These are phyloP conservation scores for Aspergillus carbonarius DNA, from an alignment of 2,329 filamentous ascomycete genomes.

Conservation along the genomic window DNA sequence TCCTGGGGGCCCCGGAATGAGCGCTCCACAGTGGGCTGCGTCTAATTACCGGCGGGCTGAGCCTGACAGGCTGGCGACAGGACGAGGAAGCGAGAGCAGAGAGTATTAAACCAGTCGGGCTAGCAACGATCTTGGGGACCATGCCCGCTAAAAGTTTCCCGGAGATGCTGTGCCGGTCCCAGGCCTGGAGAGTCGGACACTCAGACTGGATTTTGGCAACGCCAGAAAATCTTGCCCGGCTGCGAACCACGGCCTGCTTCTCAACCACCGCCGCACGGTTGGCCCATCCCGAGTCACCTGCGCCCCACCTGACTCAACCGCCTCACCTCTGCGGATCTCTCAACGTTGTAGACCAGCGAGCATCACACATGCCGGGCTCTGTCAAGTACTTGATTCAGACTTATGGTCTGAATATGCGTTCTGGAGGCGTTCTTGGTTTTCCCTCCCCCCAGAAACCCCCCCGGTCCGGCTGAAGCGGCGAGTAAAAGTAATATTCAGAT, in stretches of 20 bases:
- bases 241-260: background rate
- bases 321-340: background rate
- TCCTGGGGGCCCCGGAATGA: slow-evolving; percentile 16
- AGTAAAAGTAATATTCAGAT: too few species aligned
- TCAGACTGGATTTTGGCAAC: background rate
- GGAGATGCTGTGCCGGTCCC: background rate
- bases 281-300: background rate
- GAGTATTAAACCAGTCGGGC: slow-evolving; percentile 21
- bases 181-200: background rate
- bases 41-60: slow-evolving; percentile 8
- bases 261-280: background rate
- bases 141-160: slow-evolving; percentile 26
- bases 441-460: too few species aligned
- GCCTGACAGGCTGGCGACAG: background rate
- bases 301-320: background rate
- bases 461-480: too few species aligned
- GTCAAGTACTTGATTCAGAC: too few species aligned
- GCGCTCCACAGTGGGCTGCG: slow-evolving; percentile 29
- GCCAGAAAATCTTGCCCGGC: slow-evolving; percentile 1
- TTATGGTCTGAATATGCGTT: too few species aligned
- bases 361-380: too few species aligned
- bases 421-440: too few species aligned
- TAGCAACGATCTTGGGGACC: slow-evolving; percentile 33
- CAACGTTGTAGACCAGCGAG: too few species aligned
- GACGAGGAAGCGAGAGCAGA: slow-evolving; percentile 8